A percentile compares a stretch with the other conserved stretches of the same genome.
These are phyloP conservation scores for Aspergillus indologenus DNA, from an alignment of 495 filamentous ascomycete genomes.

Conservation along the genomic window DNA sequence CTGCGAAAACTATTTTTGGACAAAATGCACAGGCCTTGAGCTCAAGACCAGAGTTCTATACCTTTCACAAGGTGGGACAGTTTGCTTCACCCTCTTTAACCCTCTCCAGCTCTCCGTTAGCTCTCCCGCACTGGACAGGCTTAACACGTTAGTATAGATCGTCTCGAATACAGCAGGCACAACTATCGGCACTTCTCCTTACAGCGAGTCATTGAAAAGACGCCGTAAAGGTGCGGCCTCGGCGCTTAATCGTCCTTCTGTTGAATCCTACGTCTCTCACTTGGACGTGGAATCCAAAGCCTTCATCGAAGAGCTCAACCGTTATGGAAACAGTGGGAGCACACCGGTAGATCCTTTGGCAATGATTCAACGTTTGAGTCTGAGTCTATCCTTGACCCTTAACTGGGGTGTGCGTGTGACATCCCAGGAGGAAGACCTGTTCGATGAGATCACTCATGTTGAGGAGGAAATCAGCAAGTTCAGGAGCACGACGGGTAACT, in stretches of 20 bases:
- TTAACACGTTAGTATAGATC: constrained; percentile 37
- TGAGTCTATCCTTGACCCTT: constrained; percentile 57
- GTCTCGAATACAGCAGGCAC: constrained; percentile 62
- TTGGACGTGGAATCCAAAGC: constrained; percentile 59
- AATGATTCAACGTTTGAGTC: constrained; percentile 56
- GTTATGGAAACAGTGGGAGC: constrained; percentile 51
- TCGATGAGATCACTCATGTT: constrained; percentile 62
- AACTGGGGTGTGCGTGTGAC: constrained; percentile 62
- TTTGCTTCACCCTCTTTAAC: background rate
- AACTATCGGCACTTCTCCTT: constrained; percentile 64
- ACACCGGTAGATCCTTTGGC: constrained; percentile 57
- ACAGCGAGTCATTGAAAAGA: constrained; percentile 59
- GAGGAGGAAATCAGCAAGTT: constrained; percentile 59
- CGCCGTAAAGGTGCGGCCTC: constrained; percentile 62
- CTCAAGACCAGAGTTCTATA: constrained; percentile 60
- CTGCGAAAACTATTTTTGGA: constrained; percentile 56
- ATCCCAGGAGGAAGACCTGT: constrained; percentile 53
- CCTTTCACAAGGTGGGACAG: constrained; percentile 57
- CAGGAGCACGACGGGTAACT: constrained; percentile 58
- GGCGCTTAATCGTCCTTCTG: constrained; percentile 59
- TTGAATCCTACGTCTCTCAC: constrained; percentile 58
- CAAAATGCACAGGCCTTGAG: constrained; percentile 58
- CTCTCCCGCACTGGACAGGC: background rate
- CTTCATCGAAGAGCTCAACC: constrained; percentile 56
- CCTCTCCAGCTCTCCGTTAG: background rate